Evolutionary conservation across 805 yeast species (phyloP), one percentile per base, ranked within the genome.

Genomic region (Candida jianshihensis): DNA sequence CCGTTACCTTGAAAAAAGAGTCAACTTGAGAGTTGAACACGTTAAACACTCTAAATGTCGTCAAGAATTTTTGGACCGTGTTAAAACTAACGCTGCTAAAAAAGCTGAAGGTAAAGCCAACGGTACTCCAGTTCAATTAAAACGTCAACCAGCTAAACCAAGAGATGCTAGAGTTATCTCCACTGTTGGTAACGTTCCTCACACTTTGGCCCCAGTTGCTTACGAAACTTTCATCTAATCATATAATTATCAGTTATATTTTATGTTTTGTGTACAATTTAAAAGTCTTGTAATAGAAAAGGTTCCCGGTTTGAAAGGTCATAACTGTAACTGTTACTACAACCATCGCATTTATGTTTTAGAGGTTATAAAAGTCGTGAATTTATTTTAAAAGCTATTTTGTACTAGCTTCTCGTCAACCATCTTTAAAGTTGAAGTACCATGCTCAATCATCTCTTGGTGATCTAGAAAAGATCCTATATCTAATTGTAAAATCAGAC

Each of bases 21-120:
- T 92, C 64, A 89, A 88, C 86, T 75, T 92, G 70, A 90, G 96
- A 77, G 81, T 92, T 65, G 98, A 92, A 81, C 98, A 92, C 77
- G 75, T 92, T 66, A 89, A 88, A 78, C 98, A 92, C 87, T 92
- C 98, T 66, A 90, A 90, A 77, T 92, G 97, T 81, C 90, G 98
- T 78, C 85, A 85, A 71, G 97, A 92, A 75, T 92, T 92, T 75
- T 80, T 92, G 73, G 83, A 85, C 82, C 88, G 98, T 79, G 98
- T 92, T 64, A 90, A 89, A 81, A 67, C 81, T 65, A 92, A 90
- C 75, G 96, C 95, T 69, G 92, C 86, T 59, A 78, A 77, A 77
- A 83, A 81, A 76, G 70, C 69, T 59, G 97, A 84, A 72, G 98
- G 97, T 59, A 89, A 88, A 80, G 89, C 83, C 56, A 73, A 81